Base-by-base conservation (phyloP, 768 basidiomycete genomes). In the Collybia nuda region DNA sequence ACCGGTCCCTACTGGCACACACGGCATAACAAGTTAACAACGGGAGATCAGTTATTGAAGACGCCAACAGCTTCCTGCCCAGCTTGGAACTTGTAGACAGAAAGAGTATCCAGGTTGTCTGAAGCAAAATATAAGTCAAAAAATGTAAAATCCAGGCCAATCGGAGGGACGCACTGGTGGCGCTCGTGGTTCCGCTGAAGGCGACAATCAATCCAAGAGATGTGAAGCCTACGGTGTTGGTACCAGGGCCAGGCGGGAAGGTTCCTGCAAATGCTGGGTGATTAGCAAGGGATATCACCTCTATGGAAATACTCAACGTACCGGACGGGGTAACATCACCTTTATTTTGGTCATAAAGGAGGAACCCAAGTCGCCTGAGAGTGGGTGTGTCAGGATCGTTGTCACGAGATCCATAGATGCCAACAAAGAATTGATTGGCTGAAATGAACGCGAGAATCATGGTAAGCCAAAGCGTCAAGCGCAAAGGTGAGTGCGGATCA, bases 121-220 rank as follows among this genome's bases (percentile, higher is more conserved):
- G 37, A 12, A 26, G 24, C 24, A 26, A 26, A 7, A 7, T 26
- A 3, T 26, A 7, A 26, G 24, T n/a, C 3, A 19, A 11, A 26
- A n/a, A 4, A 26, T 26, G 22, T 15, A 4, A 17, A 46, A 47
- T 29, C 24, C 3, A 26, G 4, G 4, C 24, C 7, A 19, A 9
- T 12, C 9, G n/a, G 40, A 0, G 15, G 39, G 19, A 26, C 26
- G 6, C 21, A 54, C 52, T 37, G n/a, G 44, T 41, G 8, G 19
- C 6, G 15, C 42, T 47, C 9, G 4, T 5, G 2, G 47, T 32
- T 23, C 48, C 47, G 11, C 48, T 44, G 23, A 53, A 53, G 2
- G 43, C 43, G 22, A 32, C n/a, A 12, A 54, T 37, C 17, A 40
- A 40, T n/a, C 43, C 52, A 17, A 53, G 48, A 1, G 52, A 40